A percentile compares a stretch with the other conserved stretches of the same genome.
Evolutionary conservation across 495 filamentous ascomycete species (phyloP).

Genomic region (Aspergillus mulundensis): DNA sequence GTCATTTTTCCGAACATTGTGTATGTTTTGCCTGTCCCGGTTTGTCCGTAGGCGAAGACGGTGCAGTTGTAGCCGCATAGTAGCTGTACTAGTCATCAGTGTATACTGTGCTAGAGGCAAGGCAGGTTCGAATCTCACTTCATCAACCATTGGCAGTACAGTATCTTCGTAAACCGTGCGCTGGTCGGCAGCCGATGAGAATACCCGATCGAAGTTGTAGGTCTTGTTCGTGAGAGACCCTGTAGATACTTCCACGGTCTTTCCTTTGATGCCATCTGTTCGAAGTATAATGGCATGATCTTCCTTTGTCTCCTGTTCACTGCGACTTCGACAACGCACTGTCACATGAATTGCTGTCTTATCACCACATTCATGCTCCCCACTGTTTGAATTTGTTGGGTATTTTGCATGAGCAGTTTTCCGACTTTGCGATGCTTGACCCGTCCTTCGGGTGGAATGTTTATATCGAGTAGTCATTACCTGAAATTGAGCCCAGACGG

Average conservation of each 20-base stretch:
- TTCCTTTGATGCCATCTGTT: conserved; percentile 82
- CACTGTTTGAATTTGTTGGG: too few species aligned
- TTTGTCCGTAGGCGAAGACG: conserved; percentile 97
- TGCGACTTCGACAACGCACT: conserved; percentile 88
- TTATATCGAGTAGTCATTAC: too few species aligned
- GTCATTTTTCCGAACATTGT: conserved; percentile 99
- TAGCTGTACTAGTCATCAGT: conserved; percentile 56
- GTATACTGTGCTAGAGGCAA: too few species aligned
- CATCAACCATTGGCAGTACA: conserved; percentile 83
- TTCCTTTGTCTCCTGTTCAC: conserved; percentile 84
- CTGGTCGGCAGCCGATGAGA: conserved; percentile 93
- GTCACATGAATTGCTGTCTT: conserved; percentile 99
- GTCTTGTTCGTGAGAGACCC: conserved; percentile 93
- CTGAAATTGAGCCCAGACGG: too few species aligned
- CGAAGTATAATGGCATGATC: conserved; percentile 87
- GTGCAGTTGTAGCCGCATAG: conserved; percentile 96
- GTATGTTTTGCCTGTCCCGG: conserved; percentile 96
- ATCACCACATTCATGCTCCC: too few species aligned
- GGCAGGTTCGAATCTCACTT: conserved; percentile 55
- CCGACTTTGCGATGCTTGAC: too few species aligned
- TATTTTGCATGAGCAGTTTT: too few species aligned
- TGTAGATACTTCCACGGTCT: conserved; percentile 81
- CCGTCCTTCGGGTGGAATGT: too few species aligned
- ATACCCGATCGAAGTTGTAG: conserved; percentile 95
- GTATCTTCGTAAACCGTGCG: conserved; percentile 90